Evolutionary conservation across 2,329 filamentous ascomycete species (phyloP).

Genomic region (Helotiales sp.): DNA sequence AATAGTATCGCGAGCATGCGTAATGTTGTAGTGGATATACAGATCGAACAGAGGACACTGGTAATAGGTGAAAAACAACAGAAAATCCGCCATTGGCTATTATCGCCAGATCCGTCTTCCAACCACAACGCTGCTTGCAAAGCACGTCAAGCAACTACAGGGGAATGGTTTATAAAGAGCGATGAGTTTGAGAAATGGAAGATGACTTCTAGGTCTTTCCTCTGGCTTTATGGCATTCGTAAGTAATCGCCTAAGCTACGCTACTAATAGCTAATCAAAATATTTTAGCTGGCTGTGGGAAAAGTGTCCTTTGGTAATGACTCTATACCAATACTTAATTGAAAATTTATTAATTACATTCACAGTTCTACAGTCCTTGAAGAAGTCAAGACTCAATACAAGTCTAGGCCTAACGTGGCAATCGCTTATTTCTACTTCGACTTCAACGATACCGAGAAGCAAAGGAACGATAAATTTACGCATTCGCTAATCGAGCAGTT

Average conservation of each 20-base stretch:
- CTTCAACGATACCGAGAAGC: constrained; percentile 25
- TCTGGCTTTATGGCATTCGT: constrained; percentile 18
- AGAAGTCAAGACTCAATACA: background rate
- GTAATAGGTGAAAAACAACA: background rate
- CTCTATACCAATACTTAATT: background rate
- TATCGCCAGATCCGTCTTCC: constrained; percentile 8
- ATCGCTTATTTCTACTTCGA: constrained; percentile 30
- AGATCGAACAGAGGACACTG: too few species aligned
- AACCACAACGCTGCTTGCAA: constrained; percentile 7
- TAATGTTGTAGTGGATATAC: too few species aligned
- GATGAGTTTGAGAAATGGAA: constrained; percentile 10
- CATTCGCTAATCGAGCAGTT: background rate
- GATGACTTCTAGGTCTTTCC: constrained; percentile 6
- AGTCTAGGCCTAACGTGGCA: constrained; percentile 3
- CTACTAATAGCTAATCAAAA: constrained; percentile 4
- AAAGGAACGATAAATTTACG: background rate
- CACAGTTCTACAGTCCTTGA: constrained; percentile 8
- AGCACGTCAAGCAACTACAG: background rate
- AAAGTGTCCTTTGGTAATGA: constrained; percentile 13
- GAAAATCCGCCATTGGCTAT: constrained; percentile 11
- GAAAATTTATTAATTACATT: background rate
- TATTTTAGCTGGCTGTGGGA: constrained; percentile 14
- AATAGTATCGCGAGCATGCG: constrained; percentile 14
- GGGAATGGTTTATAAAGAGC: constrained; percentile 8
- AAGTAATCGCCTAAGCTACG: constrained; percentile 1